Conservation (phyloP, 1,139 yeast genomes). For the Taphrina pruni region DNA sequence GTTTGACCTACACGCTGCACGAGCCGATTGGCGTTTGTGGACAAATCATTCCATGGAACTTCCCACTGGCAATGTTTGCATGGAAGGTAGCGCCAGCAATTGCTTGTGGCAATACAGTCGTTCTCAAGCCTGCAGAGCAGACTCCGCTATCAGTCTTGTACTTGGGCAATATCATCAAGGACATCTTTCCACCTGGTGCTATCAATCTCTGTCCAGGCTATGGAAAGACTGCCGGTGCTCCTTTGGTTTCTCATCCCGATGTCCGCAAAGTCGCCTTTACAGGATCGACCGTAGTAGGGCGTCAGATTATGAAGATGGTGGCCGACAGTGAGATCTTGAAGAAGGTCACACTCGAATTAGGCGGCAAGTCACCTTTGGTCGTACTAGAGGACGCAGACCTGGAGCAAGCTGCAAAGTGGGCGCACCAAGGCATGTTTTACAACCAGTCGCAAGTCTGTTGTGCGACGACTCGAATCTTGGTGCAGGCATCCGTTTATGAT, state of each 20-base stretch:
- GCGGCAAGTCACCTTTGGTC: slow-evolving; percentile 92
- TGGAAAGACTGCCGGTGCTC: slow-evolving; percentile 63
- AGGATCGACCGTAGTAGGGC: slow-evolving; percentile 85
- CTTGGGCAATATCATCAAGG: slow-evolving; percentile 71
- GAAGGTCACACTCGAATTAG: slow-evolving; percentile 82
- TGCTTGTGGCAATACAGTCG: slow-evolving; percentile 91
- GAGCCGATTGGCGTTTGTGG: slow-evolving; percentile 86
- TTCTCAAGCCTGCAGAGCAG: slow-evolving; percentile 86
- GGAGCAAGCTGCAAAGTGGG: slow-evolving; percentile 76
- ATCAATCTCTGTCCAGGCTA: slow-evolving; percentile 71
- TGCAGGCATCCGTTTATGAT: slow-evolving; percentile 68
- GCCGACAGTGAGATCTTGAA: slow-evolving; percentile 62
- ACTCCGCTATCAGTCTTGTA: slow-evolving; percentile 89
- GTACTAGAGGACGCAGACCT: slow-evolving; percentile 84
- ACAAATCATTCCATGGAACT: slow-evolving; percentile 90
- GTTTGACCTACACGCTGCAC: slow-evolving; percentile 76
- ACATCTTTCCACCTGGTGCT: slow-evolving; percentile 84
- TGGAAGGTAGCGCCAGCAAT: slow-evolving; percentile 88
- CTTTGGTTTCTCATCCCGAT: slow-evolving; percentile 68
- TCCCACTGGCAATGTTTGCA: slow-evolving; percentile 93
- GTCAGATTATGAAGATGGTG: slow-evolving; percentile 74
- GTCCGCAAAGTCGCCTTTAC: slow-evolving; percentile 84
- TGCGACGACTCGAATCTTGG: slow-evolving; percentile 76
- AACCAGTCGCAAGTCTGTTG: slow-evolving; percentile 84
- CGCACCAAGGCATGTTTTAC: slow-evolving; percentile 71